Evolutionary conservation across 495 filamentous ascomycete genomes (phyloP).

Genomic region (Xanthoparmelia taractica): DNA sequence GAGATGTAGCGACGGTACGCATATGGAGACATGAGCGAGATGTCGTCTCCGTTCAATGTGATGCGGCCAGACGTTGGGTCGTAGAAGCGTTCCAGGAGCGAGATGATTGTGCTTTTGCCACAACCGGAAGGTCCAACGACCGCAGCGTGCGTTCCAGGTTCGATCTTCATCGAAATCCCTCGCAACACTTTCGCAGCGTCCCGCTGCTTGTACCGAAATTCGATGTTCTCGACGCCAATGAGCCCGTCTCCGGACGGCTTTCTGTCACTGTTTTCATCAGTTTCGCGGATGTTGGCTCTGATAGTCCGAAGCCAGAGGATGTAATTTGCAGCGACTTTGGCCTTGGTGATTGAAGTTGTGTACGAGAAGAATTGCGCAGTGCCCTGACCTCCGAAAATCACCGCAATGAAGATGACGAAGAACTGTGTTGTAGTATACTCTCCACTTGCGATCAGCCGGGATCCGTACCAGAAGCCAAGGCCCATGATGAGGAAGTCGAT

Average conservation of each 20-base stretch:
- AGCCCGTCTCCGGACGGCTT: conserved; percentile 2
- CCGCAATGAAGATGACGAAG: conserved; percentile 56
- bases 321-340: conserved; percentile 32
- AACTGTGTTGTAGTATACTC: conserved; percentile 53
- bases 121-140: conserved; percentile 66
- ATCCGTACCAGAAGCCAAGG: conserved; percentile 62
- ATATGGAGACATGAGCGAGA: conserved; percentile 37
- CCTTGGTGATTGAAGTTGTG: conserved; percentile 54
- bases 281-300: conserved; percentile 19
- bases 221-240: conserved; percentile 30
- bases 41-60: conserved; percentile 42
- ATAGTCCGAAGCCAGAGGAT: conserved; percentile 6
- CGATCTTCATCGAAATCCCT: conserved; percentile 46
- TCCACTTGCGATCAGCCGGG: conserved; percentile 47
- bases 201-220: conserved; percentile 49
- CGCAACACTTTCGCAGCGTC: conserved; percentile 41
- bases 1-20: conserved; percentile 47
- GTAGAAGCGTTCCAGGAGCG: conserved; percentile 59
- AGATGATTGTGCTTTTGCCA: conserved; percentile 64
- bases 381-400: conserved; percentile 52
- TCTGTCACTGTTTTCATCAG: conserved; percentile 24
- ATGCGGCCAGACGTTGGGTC: conserved; percentile 46
- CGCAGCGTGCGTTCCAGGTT: conserved; percentile 58
- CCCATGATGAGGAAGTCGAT: conserved; percentile 51
- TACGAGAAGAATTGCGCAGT: conserved; percentile 60